These are phyloP conservation scores for Hansenula sp. DNA, from an alignment of 1,139 yeast species.

Conservation along the genomic window DNA sequence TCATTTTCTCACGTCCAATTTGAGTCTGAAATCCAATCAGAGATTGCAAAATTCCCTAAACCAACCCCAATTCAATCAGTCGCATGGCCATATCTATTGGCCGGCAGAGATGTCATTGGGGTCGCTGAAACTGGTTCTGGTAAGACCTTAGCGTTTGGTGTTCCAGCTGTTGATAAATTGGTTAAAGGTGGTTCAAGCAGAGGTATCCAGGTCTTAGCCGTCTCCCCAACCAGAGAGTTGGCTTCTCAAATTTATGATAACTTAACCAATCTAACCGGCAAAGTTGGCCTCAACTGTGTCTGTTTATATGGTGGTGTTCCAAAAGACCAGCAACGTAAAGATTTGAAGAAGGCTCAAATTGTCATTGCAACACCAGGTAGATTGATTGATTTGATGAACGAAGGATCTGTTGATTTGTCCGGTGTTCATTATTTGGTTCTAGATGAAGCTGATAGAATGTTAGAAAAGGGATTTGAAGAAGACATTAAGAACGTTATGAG, in stretches of 20 bases:
- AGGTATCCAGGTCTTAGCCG: slow-evolving; percentile 73
- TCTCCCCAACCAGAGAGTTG: slow-evolving; percentile 96
- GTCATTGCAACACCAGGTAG: slow-evolving; percentile 98
- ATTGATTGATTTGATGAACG: slow-evolving; percentile 83
- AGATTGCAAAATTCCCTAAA: slow-evolving; percentile 66
- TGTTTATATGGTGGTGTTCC: slow-evolving; percentile 98
- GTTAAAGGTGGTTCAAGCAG: slow-evolving; percentile 24
- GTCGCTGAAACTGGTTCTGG: slow-evolving; percentile 99
- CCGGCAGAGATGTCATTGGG: slow-evolving; percentile 86
- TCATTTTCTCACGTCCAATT: slow-evolving; percentile 62
- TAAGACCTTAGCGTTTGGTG: slow-evolving; percentile 95
- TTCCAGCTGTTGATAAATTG: slow-evolving; percentile 86
- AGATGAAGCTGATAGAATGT: slow-evolving; percentile 98
- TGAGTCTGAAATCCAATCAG: slow-evolving; percentile 49
- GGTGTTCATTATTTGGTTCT: slow-evolving; percentile 75
- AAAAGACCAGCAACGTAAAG: slow-evolving; percentile 81
- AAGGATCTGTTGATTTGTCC: slow-evolving; percentile 73
- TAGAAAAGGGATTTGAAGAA: slow-evolving; percentile 95
- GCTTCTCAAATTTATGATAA: slow-evolving; percentile 93
- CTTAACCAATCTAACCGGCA: slow-evolving; percentile 60
- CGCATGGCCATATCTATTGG: slow-evolving; percentile 88
- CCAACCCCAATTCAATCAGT: slow-evolving; percentile 98
- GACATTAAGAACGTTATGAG: slow-evolving; percentile 87
- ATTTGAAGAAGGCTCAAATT: slow-evolving; percentile 61
- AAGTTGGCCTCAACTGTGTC: slow-evolving; percentile 63